These are phyloP conservation scores for Oidiodendron maius DNA, from an alignment of 495 filamentous ascomycete species.

Conservation along the genomic window DNA sequence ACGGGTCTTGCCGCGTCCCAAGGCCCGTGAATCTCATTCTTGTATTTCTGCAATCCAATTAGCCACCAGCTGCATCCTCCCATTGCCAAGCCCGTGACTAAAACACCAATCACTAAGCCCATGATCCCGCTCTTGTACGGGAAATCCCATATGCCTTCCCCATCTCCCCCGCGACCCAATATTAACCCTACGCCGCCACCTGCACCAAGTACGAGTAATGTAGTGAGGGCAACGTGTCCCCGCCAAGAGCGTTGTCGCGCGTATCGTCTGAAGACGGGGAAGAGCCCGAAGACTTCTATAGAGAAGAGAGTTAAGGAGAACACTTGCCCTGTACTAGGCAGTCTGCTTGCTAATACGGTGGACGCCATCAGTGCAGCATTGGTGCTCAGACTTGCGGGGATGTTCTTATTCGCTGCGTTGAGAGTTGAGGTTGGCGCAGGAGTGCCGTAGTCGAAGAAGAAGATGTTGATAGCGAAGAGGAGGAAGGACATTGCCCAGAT, in stretches of 20 bases:
- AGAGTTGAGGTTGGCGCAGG: constrained; percentile 7
- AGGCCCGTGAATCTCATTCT: constrained; percentile 96
- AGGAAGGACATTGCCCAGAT: constrained; percentile 96
- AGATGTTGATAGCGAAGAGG: constrained; percentile 90
- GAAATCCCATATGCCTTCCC: constrained; percentile 18
- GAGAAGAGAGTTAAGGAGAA: constrained; percentile 93
- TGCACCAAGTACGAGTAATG: constrained; percentile 72
- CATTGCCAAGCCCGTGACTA: constrained; percentile 70
- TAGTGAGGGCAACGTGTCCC: constrained; percentile 73
- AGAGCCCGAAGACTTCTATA: constrained; percentile 95
- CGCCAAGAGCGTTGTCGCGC: constrained; percentile 77
- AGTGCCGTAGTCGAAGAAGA: constrained; percentile 91
- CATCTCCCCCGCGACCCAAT: constrained; percentile 49
- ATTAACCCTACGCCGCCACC: constrained; percentile 70
- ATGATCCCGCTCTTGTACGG: constrained; percentile 64
- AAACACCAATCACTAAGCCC: constrained; percentile 64
- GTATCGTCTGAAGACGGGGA: constrained; percentile 88
- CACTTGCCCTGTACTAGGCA: constrained; percentile 86
- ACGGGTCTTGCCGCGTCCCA: constrained; percentile 96
- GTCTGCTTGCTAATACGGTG: constrained; percentile 81
- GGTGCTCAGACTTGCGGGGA: constrained; percentile 82
- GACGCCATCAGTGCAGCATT: constrained; percentile 95
- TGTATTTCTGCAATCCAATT: constrained; percentile 95
- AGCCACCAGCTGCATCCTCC: constrained; percentile 97
- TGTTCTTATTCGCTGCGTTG: constrained; percentile 50